These are phyloP conservation scores for Trichoderma guizhouense DNA, from an alignment of 2,329 filamentous ascomycete species.

Conservation along the genomic window DNA sequence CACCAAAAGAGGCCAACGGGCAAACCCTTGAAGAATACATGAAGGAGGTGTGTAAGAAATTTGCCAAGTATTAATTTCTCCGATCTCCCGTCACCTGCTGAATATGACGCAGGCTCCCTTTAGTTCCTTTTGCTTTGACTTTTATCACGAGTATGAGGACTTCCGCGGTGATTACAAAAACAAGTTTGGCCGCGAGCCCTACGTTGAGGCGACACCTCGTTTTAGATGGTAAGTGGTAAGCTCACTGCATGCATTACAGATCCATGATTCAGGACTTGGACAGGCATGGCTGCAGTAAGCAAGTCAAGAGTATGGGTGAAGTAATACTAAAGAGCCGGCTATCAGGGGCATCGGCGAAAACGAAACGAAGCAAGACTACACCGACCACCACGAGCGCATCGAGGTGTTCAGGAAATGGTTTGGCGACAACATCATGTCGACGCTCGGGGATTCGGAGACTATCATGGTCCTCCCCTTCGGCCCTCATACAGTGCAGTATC, in stretches of 20 bases:
- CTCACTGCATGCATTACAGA: conserved; percentile 10
- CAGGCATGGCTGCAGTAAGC: background rate
- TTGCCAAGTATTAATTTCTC: background rate
- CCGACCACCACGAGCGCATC: conserved; percentile 25
- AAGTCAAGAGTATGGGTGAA: background rate
- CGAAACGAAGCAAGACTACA: conserved; percentile 26
- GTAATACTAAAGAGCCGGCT: background rate
- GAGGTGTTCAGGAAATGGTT: conserved; percentile 34
- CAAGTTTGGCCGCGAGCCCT: conserved; percentile 26
- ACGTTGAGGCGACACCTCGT: conserved; percentile 29
- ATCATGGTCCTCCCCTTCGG: conserved; percentile 31
- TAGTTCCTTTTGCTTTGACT: conserved; percentile 32
- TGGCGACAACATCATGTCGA: conserved; percentile 26
- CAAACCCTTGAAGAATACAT: conserved; percentile 29
- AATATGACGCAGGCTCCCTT: conserved; percentile 28
- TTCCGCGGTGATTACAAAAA: conserved; percentile 29
- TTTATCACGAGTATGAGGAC: conserved; percentile 29
- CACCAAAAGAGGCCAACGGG: conserved; percentile 24
- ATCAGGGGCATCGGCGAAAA: conserved; percentile 27
- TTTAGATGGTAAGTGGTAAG: conserved; percentile 35
- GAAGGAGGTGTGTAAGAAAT: conserved; percentile 26
- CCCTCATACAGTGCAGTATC: conserved; percentile 24
- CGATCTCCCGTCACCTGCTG: background rate
- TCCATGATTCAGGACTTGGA: background rate
- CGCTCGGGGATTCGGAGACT: conserved; percentile 22